Conservation (phyloP, 495 filamentous ascomycete genomes). For the Tuber microsphaerosporum region DNA sequence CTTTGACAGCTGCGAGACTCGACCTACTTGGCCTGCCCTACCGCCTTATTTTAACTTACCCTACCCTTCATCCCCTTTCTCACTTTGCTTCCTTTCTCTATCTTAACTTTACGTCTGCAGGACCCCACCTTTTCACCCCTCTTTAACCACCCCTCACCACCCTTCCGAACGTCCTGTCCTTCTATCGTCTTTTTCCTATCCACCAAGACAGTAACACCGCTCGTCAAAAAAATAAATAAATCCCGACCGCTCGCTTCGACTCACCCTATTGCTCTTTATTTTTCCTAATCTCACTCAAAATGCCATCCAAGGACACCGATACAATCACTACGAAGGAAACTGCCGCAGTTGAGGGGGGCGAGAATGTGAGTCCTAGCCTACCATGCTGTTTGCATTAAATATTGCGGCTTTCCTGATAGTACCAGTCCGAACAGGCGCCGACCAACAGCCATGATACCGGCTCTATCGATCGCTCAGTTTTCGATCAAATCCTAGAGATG, state of each 20-base stretch:
- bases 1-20: neutral
- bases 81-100: neutral
- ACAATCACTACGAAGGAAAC: conserved; percentile 9
- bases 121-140: conserved; percentile 37
- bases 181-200: conserved; percentile 22
- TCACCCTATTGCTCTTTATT: conserved; percentile 27
- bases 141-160: conserved; percentile 37
- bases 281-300: conserved; percentile 29
- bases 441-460: conserved; percentile 46
- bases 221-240: conserved; percentile 23
- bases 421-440: neutral
- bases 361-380: conserved; percentile 7
- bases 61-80: neutral
- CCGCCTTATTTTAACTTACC: neutral
- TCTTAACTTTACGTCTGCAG: conserved; percentile 1
- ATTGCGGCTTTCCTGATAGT: neutral
- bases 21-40: neutral
- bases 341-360: neutral
- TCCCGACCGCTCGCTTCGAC: conserved; percentile 25
- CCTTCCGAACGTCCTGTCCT: conserved; percentile 33
- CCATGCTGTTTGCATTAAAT: neutral
- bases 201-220: conserved; percentile 17
- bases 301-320: conserved; percentile 18
- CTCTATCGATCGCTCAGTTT: conserved; percentile 68
- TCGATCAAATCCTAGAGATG: conserved; percentile 95